These are phyloP conservation scores for Candida manassasensis DNA, from an alignment of 805 yeast species.

Conservation along the genomic window DNA sequence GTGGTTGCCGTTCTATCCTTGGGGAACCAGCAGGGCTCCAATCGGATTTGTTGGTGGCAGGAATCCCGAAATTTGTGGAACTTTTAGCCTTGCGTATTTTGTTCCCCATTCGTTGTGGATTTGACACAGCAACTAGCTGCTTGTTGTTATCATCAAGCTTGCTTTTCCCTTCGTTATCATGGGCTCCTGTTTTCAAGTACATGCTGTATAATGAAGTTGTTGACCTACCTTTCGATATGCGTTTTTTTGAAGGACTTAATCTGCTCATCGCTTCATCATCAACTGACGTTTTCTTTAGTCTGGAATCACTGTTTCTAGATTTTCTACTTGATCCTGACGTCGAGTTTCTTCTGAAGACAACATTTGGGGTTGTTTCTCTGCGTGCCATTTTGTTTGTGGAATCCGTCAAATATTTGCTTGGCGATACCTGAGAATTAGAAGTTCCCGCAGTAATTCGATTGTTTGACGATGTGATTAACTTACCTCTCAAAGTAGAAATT, in stretches of 20 bases:
- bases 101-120: background rate
- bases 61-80: slow-evolving; percentile 27
- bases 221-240: slow-evolving; percentile 6
- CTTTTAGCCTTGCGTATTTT: slow-evolving; percentile 29
- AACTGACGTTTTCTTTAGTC: slow-evolving; percentile 1
- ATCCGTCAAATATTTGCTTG: slow-evolving; percentile 5
- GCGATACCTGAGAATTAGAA: background rate
- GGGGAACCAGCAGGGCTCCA: slow-evolving; percentile 5
- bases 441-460: slow-evolving; percentile 7
- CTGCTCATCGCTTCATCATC: background rate
- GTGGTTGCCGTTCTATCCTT: slow-evolving; percentile 7
- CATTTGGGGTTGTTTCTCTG: slow-evolving; percentile 12
- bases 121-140: background rate
- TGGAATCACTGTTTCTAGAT: background rate
- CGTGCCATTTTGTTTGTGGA: slow-evolving; percentile 9
- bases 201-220: slow-evolving; percentile 11
- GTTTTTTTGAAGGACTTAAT: background rate
- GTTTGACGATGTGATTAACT: slow-evolving; percentile 40
- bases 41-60: background rate
- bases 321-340: slow-evolving; percentile 7
- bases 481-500: slow-evolving; percentile 61
- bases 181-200: slow-evolving; percentile 7
- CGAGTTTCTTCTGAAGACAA: slow-evolving; percentile 24
- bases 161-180: slow-evolving; percentile 2
- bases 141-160: slow-evolving; percentile 7